Percentiles rank a stretch among this genome's conserved stretches.
Evolutionary conservation across 129 eudicot genomes (phyloP).

Genomic region (Chrysanthemum seticuspe): DNA sequence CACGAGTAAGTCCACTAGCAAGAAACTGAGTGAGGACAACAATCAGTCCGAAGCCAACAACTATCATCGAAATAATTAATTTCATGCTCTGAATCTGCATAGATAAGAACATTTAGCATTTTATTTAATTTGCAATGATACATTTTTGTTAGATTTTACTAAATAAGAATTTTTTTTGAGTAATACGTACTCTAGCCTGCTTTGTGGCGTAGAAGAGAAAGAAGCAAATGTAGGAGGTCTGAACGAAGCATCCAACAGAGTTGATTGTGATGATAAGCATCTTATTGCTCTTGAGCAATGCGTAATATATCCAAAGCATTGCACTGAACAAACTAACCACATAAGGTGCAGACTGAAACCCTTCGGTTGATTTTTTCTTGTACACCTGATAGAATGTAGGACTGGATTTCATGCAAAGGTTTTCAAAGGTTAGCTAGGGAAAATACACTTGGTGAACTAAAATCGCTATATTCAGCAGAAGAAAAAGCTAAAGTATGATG

Average conservation of each 20-base stretch:
- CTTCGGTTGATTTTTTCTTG: constrained; percentile 55
- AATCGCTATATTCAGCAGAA: not conserved
- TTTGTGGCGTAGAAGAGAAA: constrained; percentile 35
- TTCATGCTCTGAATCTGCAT: constrained; percentile 46
- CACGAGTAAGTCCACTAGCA: constrained; percentile 18
- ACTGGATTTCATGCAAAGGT: constrained; percentile 29
- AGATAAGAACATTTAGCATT: not conserved
- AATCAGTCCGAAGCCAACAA: constrained; percentile 21
- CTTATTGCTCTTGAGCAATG: constrained; percentile 38
- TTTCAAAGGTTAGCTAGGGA: constrained; percentile 2
- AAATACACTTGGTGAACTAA: not conserved
- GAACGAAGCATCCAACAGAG: constrained; percentile 39
- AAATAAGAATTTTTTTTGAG: too few species aligned
- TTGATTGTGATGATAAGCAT: constrained; percentile 52
- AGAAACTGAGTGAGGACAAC: constrained; percentile 22
- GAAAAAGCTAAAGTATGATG: not conserved
- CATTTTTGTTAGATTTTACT: not conserved
- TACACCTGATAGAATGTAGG: constrained; percentile 50
- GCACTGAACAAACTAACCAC: constrained; percentile 60
- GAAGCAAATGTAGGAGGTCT: constrained; percentile 40
- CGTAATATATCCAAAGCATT: constrained; percentile 38
- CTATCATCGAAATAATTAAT: constrained; percentile 34
- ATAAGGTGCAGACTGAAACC: constrained; percentile 62
- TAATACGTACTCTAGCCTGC: constrained; percentile 41
- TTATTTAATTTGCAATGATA: not conserved